Conservation (phyloP, 768 basidiomycete genomes). For the Lactarius tabidus region DNA sequence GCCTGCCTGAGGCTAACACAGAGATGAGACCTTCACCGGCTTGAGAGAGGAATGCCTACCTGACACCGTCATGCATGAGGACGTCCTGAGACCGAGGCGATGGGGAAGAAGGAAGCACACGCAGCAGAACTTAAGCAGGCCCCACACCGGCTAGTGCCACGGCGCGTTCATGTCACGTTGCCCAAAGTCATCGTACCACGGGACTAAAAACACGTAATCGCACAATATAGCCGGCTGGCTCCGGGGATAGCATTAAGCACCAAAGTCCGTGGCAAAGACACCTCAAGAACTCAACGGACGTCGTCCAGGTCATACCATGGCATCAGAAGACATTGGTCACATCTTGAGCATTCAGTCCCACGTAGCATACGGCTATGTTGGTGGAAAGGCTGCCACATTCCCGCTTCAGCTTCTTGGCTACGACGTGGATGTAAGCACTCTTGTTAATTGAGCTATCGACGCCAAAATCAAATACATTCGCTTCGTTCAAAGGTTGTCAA, state of each 20-base stretch:
- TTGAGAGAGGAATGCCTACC: slow-evolving; percentile 35
- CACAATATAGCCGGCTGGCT: no score
- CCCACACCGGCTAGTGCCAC: neutral
- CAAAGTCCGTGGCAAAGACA: neutral
- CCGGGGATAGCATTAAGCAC: no score
- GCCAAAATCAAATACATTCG: neutral
- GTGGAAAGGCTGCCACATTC: slow-evolving; percentile 75
- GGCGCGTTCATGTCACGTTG: slow-evolving; percentile 21
- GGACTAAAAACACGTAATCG: slow-evolving; percentile 14
- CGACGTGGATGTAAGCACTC: slow-evolving; percentile 80
- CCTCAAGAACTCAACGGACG: neutral
- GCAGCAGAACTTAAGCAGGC: neutral
- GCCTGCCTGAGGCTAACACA: slow-evolving; percentile 68
- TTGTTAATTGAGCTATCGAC: slow-evolving; percentile 7
- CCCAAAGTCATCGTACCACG: neutral
- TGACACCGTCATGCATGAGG: slow-evolving; percentile 50
- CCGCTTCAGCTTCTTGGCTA: slow-evolving; percentile 84
- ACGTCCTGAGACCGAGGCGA: neutral
- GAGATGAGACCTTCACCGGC: neutral
- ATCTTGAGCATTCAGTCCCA: slow-evolving; percentile 92
- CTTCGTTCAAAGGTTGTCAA: slow-evolving; percentile 62
- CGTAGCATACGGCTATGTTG: slow-evolving; percentile 91
- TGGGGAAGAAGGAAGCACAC: slow-evolving; percentile 6
- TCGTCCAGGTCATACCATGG: neutral
- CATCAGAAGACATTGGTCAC: slow-evolving; percentile 38